Percentiles rank a stretch among this genome's conserved stretches.
These are phyloP conservation scores for Chimonanthus salicifolius DNA, from an alignment of 164 flowering plant genomes.

Conservation along the genomic window DNA sequence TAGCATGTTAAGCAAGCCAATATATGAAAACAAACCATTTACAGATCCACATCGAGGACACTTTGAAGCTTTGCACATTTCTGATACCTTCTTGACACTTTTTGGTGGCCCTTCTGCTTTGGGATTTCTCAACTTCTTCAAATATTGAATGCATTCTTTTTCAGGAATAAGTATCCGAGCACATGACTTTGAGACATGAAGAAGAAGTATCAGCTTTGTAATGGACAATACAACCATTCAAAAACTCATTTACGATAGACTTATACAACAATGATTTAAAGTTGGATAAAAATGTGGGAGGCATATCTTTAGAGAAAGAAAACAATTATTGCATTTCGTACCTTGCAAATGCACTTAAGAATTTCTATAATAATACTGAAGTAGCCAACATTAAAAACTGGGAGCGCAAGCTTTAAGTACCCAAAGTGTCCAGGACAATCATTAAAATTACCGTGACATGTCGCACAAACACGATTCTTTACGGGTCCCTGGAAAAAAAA, in stretches of 20 bases:
- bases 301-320: background rate
- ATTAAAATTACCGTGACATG: conserved; percentile 48
- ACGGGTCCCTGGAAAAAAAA: conserved; percentile 56
- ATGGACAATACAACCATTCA: background rate
- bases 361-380: conserved; percentile 44
- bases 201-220: background rate
- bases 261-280: background rate
- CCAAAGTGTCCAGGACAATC: conserved; percentile 90
- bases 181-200: conserved; percentile 46
- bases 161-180: conserved; percentile 72
- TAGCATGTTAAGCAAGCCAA: background rate
- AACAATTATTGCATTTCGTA: conserved; percentile 14
- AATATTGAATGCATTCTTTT: conserved; percentile 29
- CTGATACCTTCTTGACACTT: conserved; percentile 46
- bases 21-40: conserved; percentile 53
- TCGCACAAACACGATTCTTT: conserved; percentile 42
- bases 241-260: background rate
- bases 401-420: conserved; percentile 59
- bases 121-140: conserved; percentile 72
- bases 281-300: background rate
- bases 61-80: conserved; percentile 45
- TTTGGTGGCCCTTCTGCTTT: conserved; percentile 56
- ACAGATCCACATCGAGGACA: conserved; percentile 66
- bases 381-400: conserved; percentile 75
- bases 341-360: conserved; percentile 93